A percentile compares a stretch with the other conserved stretches of the same genome.
phyloP scores from a whole-genome alignment of 75 land plant genomes.

The Larix kaempferi region DNA sequence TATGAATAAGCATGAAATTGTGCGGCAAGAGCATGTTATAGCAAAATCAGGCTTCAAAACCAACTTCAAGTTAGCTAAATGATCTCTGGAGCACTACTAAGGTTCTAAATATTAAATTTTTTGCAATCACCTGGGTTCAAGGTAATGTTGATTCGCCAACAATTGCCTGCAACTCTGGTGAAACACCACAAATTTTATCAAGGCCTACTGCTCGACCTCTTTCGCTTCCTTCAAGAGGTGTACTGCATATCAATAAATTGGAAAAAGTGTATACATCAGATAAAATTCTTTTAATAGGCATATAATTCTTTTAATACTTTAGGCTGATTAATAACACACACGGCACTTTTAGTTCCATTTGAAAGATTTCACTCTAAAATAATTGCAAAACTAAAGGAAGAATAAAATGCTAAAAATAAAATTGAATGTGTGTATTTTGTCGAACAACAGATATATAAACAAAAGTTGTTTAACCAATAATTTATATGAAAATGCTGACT shows the following conservation, averaged over 20 bases:
- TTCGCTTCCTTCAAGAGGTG: slow-evolving; percentile 49
- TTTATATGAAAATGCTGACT: background rate
- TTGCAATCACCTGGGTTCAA: slow-evolving; percentile 65
- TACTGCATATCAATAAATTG: slow-evolving; percentile 28
- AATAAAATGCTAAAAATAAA: background rate
- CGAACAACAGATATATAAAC: background rate
- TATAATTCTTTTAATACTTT: background rate
- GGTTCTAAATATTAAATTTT: background rate
- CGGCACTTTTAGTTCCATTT: background rate
- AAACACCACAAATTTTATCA: slow-evolving; percentile 74
- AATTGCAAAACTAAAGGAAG: background rate
- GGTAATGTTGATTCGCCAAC: slow-evolving; percentile 70
- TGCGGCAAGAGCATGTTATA: background rate
- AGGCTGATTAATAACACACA: background rate
- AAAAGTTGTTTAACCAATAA: background rate
- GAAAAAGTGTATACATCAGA: background rate
- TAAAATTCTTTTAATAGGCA: background rate
- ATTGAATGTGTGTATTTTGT: background rate
- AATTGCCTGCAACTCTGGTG: slow-evolving; percentile 85
- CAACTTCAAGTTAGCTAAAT: background rate
- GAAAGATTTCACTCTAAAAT: background rate
- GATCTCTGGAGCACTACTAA: background rate
- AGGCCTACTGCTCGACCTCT: slow-evolving; percentile 78
- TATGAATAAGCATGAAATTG: slow-evolving; percentile 3
- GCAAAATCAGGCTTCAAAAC: background rate